phyloP scores from a whole-genome alignment of 1,284 basidiomycete genomes.

The Trichosporon faecale region DNA sequence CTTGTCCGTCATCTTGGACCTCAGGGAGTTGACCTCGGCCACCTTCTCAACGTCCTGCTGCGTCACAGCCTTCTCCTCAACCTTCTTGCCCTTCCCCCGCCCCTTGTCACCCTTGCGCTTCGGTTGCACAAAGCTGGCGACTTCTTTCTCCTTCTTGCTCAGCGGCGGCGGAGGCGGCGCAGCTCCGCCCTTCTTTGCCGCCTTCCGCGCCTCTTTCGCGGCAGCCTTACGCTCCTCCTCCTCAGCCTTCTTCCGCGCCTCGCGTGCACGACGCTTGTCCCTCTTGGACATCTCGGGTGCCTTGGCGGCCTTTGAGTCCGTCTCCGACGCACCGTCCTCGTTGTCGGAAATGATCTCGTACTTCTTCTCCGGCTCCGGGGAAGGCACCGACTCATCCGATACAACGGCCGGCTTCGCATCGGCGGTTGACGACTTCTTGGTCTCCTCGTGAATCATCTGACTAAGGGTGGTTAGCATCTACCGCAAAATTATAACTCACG shows the following conservation, averaged over 20 bases:
- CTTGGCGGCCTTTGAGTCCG: slow-evolving; percentile 1
- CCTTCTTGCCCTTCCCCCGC: slow-evolving; percentile 14
- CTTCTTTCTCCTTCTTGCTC: slow-evolving; percentile 17
- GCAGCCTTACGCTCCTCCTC: slow-evolving; percentile 39
- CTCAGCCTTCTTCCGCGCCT: slow-evolving; percentile 69
- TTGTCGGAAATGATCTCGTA: not conserved
- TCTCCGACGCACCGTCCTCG: slow-evolving; percentile 17
- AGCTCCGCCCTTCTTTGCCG: slow-evolving; percentile 28
- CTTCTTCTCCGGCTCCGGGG: not conserved
- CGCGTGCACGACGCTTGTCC: slow-evolving; percentile 72
- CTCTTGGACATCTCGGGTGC: slow-evolving; percentile 64
- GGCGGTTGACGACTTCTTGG: slow-evolving; percentile 16
- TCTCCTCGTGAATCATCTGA: slow-evolving; percentile 16
- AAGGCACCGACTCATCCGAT: slow-evolving; percentile 3
- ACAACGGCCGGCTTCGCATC: slow-evolving; percentile 28
- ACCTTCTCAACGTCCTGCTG: slow-evolving; percentile 24
- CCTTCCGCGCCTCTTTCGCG: slow-evolving; percentile 35
- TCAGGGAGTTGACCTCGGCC: slow-evolving; percentile 30
- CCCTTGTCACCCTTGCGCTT: slow-evolving; percentile 24
- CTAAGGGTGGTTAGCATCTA: accelerated
- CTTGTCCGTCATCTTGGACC: slow-evolving; percentile 41
- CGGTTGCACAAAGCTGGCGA: slow-evolving; percentile 21
- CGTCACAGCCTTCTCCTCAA: slow-evolving; percentile 19
- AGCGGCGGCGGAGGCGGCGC: slow-evolving; percentile 7
- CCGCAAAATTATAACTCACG: slow-evolving; percentile 12